Evolutionary conservation across 345 rosid species (phyloP).

Genomic region (Corchorus capsularis): DNA sequence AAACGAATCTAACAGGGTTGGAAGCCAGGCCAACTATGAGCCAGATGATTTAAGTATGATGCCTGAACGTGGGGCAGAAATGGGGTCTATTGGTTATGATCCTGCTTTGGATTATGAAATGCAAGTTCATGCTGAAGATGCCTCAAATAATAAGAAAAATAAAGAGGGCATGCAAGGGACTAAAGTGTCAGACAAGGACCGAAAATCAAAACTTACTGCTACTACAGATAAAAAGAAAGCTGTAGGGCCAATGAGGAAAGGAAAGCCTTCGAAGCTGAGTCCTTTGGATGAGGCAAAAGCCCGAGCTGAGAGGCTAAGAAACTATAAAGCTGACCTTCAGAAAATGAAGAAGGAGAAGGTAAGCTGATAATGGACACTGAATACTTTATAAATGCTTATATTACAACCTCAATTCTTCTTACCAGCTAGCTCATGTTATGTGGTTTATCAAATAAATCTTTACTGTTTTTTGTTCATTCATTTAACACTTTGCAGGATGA

Average conservation of each 20-base stretch:
- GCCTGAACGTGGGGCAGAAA: constrained; percentile 72
- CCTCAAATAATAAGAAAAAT: constrained; percentile 43
- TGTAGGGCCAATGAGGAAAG: constrained; percentile 76
- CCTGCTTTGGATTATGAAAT: constrained; percentile 78
- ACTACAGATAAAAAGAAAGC: constrained; percentile 66
- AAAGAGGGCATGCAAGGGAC: constrained; percentile 46
- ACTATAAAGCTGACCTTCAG: constrained; percentile 91
- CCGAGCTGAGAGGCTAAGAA: constrained; percentile 92
- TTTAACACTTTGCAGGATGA: constrained; percentile 58
- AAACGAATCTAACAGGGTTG: constrained; percentile 36
- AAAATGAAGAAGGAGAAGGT: constrained; percentile 96
- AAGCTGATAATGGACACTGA: constrained; percentile 8
- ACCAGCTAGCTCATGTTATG: background rate
- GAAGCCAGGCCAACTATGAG: constrained; percentile 59
- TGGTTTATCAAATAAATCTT: constrained; percentile 2
- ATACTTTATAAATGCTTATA: constrained; percentile 5
- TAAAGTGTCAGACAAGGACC: constrained; percentile 60
- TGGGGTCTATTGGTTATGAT: constrained; percentile 60
- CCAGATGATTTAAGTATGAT: constrained; percentile 76
- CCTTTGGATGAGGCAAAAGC: constrained; percentile 92
- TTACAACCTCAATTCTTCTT: background rate
- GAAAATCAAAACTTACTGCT: constrained; percentile 50
- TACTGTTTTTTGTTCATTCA: background rate
- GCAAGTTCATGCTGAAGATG: constrained; percentile 42
- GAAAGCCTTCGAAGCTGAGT: constrained; percentile 76